These are phyloP conservation scores for Rhodotorula glutinis DNA, from an alignment of 1,284 basidiomycete species.

Conservation along the genomic window DNA sequence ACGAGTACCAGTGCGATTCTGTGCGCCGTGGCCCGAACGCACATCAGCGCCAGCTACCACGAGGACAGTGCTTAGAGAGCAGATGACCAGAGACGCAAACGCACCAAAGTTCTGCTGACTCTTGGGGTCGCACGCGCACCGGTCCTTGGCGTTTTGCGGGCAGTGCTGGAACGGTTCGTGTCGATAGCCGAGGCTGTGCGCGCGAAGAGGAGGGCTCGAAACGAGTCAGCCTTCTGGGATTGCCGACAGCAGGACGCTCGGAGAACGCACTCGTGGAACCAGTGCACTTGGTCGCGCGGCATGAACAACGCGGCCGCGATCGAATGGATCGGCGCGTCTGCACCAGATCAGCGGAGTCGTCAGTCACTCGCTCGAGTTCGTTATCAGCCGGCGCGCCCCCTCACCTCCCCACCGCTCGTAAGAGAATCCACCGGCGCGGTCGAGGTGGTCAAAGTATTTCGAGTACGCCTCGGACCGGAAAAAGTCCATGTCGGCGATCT, in stretches of 20 bases:
- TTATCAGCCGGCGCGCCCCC: too few species aligned
- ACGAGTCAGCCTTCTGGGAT: too few species aligned
- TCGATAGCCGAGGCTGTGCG: constrained; percentile 11
- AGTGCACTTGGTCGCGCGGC: constrained; percentile 56
- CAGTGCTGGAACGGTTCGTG: constrained; percentile 51
- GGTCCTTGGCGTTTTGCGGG: constrained; percentile 60
- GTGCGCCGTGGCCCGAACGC: not conserved
- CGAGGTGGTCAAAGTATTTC: constrained; percentile 69
- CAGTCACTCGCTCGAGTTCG: not conserved
- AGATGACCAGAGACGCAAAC: too few species aligned
- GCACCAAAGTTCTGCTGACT: constrained; percentile 16
- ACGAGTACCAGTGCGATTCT: constrained; percentile 30
- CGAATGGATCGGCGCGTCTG: constrained; percentile 70
- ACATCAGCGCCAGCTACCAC: not conserved
- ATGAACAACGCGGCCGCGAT: constrained; percentile 70
- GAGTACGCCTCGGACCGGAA: constrained; percentile 73
- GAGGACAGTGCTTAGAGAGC: not conserved
- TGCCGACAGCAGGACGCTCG: too few species aligned
- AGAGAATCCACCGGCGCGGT: constrained; percentile 68
- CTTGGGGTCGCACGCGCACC: constrained; percentile 47
- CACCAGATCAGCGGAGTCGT: not conserved
- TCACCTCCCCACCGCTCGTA: constrained; percentile 57
- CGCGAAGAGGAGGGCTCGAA: too few species aligned
- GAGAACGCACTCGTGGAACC: constrained; percentile 39
- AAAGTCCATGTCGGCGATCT: constrained; percentile 68